Percentiles rank a stretch among this genome's conserved stretches.
Evolutionary conservation across 331 rosid species (phyloP).

Genomic region (Quercus lobata): DNA sequence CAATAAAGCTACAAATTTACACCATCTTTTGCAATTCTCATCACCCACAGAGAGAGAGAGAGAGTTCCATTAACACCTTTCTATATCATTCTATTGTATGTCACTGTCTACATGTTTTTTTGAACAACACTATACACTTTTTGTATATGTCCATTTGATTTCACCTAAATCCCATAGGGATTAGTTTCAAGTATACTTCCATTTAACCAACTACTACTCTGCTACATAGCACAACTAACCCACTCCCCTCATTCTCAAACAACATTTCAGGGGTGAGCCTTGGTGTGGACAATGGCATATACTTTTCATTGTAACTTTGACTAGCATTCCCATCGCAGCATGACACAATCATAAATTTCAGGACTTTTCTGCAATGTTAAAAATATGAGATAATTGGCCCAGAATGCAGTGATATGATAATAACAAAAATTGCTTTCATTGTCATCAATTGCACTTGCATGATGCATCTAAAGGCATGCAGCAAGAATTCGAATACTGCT

Average conservation of each 20-base stretch:
- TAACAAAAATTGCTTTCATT: not conserved
- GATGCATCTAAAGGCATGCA: not conserved
- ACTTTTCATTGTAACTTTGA: not conserved
- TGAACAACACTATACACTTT: not conserved
- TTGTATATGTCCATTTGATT: not conserved
- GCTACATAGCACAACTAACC: not conserved
- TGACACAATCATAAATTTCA: not conserved
- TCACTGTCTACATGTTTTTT: not conserved
- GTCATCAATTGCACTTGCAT: not conserved
- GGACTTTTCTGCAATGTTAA: not conserved
- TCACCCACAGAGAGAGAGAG: not conserved
- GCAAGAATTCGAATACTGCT: not conserved
- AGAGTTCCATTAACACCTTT: not conserved
- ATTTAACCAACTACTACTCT: not conserved
- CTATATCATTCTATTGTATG: not conserved
- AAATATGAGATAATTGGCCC: not conserved
- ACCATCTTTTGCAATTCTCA: too few relatives aligned
- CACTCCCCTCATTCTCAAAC: not conserved
- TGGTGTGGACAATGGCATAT: not conserved
- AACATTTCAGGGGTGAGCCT: not conserved
- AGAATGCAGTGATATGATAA: not conserved
- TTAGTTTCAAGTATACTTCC: not conserved
- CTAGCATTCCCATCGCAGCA: not conserved
- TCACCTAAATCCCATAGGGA: not conserved
- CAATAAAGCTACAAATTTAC: too few relatives aligned